Conservation (phyloP, 2,329 filamentous ascomycete species). For the Diaporthe sp. region DNA sequence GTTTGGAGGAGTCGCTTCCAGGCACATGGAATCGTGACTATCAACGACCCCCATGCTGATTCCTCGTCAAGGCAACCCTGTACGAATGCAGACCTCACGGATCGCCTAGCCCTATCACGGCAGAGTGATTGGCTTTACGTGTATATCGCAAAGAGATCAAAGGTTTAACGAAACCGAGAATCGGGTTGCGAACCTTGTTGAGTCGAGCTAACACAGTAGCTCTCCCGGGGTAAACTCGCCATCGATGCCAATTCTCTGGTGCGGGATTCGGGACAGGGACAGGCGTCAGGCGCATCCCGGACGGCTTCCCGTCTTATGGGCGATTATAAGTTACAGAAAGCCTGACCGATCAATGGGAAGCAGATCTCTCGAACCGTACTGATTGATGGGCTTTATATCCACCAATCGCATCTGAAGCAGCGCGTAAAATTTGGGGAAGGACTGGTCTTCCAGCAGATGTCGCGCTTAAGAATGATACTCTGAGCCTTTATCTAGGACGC, state of each 20-base stretch:
- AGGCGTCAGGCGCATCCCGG: background rate
- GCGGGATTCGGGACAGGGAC: slow-evolving; percentile 18
- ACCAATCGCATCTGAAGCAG: slow-evolving; percentile 21
- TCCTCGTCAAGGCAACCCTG: slow-evolving; percentile 1
- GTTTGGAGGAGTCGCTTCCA: slow-evolving; percentile 11
- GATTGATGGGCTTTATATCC: slow-evolving; percentile 6
- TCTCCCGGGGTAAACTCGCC: background rate
- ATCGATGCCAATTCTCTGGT: slow-evolving; percentile 24
- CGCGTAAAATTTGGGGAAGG: background rate
- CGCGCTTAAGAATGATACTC: background rate
- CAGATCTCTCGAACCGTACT: background rate
- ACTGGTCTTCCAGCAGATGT: background rate
- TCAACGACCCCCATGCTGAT: background rate
- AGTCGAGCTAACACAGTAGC: background rate
- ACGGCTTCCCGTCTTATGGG: slow-evolving; percentile 4
- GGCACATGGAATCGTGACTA: background rate
- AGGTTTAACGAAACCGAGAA: slow-evolving; percentile 7
- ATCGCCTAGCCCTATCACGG: background rate
- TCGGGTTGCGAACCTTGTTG: slow-evolving; percentile 21
- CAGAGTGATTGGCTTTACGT: background rate
- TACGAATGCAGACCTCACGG: background rate
- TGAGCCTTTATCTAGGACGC: background rate
- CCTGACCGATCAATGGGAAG: slow-evolving; percentile 2
- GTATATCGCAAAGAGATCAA: background rate
- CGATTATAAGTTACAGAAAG: slow-evolving; percentile 23